phyloP scores from a whole-genome alignment of 2,329 filamentous ascomycete species.

The Pseudocercospora fuligena region DNA sequence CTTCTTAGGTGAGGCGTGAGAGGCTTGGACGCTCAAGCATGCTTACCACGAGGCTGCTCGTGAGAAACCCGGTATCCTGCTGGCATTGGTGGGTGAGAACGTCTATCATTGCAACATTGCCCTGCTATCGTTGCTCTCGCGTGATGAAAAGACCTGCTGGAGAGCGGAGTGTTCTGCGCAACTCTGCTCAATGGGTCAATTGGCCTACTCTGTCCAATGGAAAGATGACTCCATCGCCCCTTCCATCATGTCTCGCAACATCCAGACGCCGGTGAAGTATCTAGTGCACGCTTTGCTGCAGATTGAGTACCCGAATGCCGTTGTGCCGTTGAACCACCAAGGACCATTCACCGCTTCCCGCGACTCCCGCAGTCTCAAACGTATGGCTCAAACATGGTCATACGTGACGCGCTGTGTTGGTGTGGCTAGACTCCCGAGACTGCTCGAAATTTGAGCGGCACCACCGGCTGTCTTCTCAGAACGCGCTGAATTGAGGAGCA shows the following conservation, averaged over 20 bases:
- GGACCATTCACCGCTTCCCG: constrained; percentile 5
- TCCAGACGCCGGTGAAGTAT: not conserved
- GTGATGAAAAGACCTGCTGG: not conserved
- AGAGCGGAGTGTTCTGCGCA: not conserved
- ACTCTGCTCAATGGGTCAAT: not conserved
- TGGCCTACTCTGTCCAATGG: not conserved
- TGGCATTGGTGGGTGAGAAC: not conserved
- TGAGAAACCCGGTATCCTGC: not conserved
- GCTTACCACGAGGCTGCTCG: constrained; percentile 16
- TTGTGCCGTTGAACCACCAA: constrained; percentile 7
- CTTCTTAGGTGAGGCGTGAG: not conserved
- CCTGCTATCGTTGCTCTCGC: not conserved
- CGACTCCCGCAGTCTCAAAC: constrained; percentile 9
- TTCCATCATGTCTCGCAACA: constrained; percentile 2
- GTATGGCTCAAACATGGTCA: constrained; percentile 10
- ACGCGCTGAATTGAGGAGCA: not conserved
- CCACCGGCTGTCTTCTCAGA: not conserved
- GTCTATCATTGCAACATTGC: not conserved
- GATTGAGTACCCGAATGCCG: constrained; percentile 5
- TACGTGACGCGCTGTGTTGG: constrained; percentile 6
- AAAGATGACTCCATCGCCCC: not conserved
- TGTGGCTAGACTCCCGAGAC: not conserved
- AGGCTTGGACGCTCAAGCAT: constrained; percentile 7
- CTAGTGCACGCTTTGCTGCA: constrained; percentile 10
- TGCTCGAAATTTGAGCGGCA: not conserved